Conservation (phyloP, 306 rosid genomes). For the Fragaria ananassa region DNA sequence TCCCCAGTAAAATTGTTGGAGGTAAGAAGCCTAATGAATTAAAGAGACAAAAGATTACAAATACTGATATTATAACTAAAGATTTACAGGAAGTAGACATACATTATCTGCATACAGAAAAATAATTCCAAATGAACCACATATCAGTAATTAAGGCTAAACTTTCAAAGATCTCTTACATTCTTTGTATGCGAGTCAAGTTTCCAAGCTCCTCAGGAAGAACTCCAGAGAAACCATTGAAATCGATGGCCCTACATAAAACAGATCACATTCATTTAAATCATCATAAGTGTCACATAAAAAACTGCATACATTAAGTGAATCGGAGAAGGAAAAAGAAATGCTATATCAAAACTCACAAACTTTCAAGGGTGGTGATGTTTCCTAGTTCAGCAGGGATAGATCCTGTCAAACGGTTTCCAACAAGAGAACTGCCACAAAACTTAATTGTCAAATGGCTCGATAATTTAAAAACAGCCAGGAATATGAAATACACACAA, state of each 20-base stretch:
- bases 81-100: not conserved
- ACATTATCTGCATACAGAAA: not conserved
- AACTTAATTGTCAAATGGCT: not conserved
- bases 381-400: conserved; percentile 64
- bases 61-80: not conserved
- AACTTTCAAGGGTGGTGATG: conserved; percentile 50
- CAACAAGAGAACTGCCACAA: conserved; percentile 45
- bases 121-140: not conserved
- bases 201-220: conserved; percentile 38
- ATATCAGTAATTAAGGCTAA: not conserved
- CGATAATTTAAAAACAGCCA: not conserved
- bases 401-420: conserved; percentile 57
- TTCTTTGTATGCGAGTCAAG: not conserved
- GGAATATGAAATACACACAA: not conserved
- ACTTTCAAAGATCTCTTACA: not conserved
- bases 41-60: not conserved
- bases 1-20: conserved; percentile 69
- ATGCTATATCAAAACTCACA: conserved; percentile 48
- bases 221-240: conserved; percentile 56
- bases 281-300: not conserved
- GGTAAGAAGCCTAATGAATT: conserved; percentile 38
- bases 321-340: not conserved
- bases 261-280: conserved; percentile 2
- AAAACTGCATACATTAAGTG: not conserved
- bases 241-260: conserved; percentile 48